These are phyloP conservation scores for Solanum ossicruentum DNA, from an alignment of 257 asterid genomes.

Conservation along the genomic window DNA sequence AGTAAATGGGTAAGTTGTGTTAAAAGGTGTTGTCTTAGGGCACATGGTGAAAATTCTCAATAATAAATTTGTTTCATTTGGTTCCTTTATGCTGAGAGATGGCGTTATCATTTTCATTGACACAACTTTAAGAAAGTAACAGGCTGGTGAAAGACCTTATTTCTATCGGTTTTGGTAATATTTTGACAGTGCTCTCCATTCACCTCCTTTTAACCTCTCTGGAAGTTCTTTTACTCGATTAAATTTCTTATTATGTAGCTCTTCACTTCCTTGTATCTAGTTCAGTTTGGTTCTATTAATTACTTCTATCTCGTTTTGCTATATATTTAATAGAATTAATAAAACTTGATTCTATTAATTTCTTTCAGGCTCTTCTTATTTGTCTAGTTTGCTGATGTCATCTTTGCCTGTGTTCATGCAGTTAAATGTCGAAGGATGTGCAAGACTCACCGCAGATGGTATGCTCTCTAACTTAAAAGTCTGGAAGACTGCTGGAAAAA, in stretches of 20 bases:
- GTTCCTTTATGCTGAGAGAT: neutral
- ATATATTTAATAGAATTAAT: neutral
- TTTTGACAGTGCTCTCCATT: neutral
- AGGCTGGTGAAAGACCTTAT: neutral
- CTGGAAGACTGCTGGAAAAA: conserved; percentile 26
- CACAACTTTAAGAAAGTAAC: neutral
- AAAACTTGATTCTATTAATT: neutral
- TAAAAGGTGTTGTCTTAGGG: neutral
- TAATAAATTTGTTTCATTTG: neutral
- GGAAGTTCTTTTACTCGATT: neutral
- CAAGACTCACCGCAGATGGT: conserved; percentile 23
- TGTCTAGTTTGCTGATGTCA: neutral
- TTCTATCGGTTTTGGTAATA: neutral
- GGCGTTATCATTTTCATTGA: neutral
- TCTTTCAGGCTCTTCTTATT: neutral
- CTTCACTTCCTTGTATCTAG: neutral
- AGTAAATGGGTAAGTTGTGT: neutral
- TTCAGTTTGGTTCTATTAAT: neutral
- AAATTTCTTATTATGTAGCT: neutral
- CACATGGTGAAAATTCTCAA: neutral
- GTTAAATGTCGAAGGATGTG: conserved; percentile 62
- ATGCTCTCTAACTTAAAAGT: conserved; percentile 38
- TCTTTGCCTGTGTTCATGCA: conserved; percentile 16
- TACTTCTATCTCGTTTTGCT: neutral
- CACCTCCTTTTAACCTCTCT: neutral